Evolutionary conservation across 768 basidiomycete species (phyloP), one percentile per base, ranked within the genome.

Genomic region (Candolleomyces aberdarensis): DNA sequence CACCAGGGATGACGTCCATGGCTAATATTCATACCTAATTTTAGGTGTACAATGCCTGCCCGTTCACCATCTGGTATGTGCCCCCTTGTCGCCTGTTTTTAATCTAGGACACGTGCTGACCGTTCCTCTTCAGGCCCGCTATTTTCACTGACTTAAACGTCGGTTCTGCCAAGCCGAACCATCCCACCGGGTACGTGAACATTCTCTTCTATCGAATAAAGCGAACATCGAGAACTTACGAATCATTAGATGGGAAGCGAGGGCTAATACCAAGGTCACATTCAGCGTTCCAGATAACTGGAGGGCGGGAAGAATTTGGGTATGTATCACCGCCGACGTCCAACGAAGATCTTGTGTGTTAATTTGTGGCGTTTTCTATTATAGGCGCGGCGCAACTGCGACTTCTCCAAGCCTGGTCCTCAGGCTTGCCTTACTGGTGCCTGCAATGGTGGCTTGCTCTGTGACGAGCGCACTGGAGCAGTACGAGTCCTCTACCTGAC

Each of bases 381-480:
- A 58, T 79, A 88, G 90, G 87, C 74, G 50, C 81, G 87, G 29
- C 82, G 84, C 19, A 71, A 87, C 66, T 90, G 89, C 64, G 74
- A 88, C 71, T 90, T 90, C 67, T 74, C 71, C 56, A 73, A 63
- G 65, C 78, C 78, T 44, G 80, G 80, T n/a, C 84, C 81, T 22
- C 85, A 79, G 63, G 84, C 85, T 14, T 91, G 88, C 64, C 63
- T 84, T 19, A 78, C 79, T 58, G 89, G 88, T 44, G 86, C 86
- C 52, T 90, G 88, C 67, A 86, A 85, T 60, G 88, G 89, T 15
- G 89, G 88, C 41, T 73, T 91, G 9, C 66, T 76, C 11, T 89
- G 89, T 63, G 83, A 81, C 65, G 62, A 75, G 11, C 66, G 67
- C 43, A 80, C 78, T 36, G 86, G 83, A 49, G 85, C 85, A 15